phyloP scores from a whole-genome alignment of 805 yeast species.

The Lachancea kluyveri region DNA sequence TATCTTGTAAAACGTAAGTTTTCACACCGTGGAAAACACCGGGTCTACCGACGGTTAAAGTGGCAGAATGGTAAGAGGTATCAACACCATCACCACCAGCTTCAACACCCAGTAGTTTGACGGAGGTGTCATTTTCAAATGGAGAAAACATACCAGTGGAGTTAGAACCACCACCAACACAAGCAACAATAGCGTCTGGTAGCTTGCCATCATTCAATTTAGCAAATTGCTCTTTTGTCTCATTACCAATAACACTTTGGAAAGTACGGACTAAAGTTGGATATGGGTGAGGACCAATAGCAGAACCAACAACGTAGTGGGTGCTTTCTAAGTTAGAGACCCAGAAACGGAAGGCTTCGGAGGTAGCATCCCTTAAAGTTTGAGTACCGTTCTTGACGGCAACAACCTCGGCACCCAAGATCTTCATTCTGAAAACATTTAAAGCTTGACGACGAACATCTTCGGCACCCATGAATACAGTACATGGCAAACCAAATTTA shows the following conservation, averaged over 20 bases:
- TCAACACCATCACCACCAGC: slow-evolving; percentile 98
- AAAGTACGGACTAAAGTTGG: slow-evolving; percentile 97
- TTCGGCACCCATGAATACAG: slow-evolving; percentile 98
- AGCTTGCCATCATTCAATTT: slow-evolving; percentile 71
- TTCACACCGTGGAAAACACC: slow-evolving; percentile 98
- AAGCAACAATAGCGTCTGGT: slow-evolving; percentile 93
- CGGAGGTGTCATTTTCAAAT: slow-evolving; percentile 74
- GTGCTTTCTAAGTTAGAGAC: slow-evolving; percentile 80
- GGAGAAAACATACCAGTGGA: slow-evolving; percentile 95
- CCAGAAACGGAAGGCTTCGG: slow-evolving; percentile 96
- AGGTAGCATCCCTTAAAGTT: slow-evolving; percentile 95
- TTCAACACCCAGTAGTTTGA: slow-evolving; percentile 86
- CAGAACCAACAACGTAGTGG: slow-evolving; percentile 95
- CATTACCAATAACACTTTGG: slow-evolving; percentile 95
- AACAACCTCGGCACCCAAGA: slow-evolving; percentile 91
- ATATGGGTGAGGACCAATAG: slow-evolving; percentile 99
- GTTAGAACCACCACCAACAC: slow-evolving; percentile 99
- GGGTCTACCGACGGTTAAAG: slow-evolving; percentile 88
- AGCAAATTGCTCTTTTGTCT: slow-evolving; percentile 86
- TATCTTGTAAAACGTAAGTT: slow-evolving; percentile 85
- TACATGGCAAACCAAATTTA: slow-evolving; percentile 87
- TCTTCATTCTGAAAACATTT: slow-evolving; percentile 95
- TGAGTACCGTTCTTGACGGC: slow-evolving; percentile 92
- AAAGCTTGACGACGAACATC: slow-evolving; percentile 98
- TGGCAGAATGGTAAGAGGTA: slow-evolving; percentile 87